Percentiles rank a stretch among this genome's conserved stretches.
phyloP scores from a whole-genome alignment of 306 rosid species.

The Boehmeria nivea region DNA sequence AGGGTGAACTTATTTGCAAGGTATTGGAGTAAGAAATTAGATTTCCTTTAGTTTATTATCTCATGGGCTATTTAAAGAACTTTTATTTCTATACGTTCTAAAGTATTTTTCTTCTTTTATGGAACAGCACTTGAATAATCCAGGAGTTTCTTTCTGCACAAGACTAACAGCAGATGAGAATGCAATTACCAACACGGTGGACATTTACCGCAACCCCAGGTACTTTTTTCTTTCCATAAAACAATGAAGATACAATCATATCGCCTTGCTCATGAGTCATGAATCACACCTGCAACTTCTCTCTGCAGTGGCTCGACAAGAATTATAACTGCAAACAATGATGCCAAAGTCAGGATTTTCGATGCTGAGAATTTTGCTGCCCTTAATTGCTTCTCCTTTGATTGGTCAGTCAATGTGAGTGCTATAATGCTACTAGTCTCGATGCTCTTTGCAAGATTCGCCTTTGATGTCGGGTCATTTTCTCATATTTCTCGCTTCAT shows the following conservation, averaged over 20 bases:
- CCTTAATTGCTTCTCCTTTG: conserved; percentile 57
- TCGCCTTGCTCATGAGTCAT: not conserved
- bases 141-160: conserved; percentile 78
- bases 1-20: conserved; percentile 96
- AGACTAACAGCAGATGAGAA: conserved; percentile 69
- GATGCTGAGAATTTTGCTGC: conserved; percentile 55
- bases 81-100: too few relatives aligned
- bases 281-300: conserved; percentile 15
- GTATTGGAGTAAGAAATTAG: conserved; percentile 22
- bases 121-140: conserved; percentile 55
- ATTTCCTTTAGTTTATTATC: not conserved
- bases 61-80: not conserved
- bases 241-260: not conserved
- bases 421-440: not conserved
- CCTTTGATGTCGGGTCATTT: not conserved
- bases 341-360: conserved; percentile 71
- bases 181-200: conserved; percentile 90
- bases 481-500: not conserved
- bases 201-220: conserved; percentile 54
- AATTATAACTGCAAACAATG: conserved; percentile 78
- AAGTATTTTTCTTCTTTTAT: conserved; percentile 1
- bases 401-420: conserved; percentile 97
- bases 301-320: conserved; percentile 63
- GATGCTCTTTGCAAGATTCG: not conserved
- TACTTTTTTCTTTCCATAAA: conserved; percentile 27